Conservation (phyloP, 1,284 basidiomycete species). For the Neonothopanus nambi region DNA sequence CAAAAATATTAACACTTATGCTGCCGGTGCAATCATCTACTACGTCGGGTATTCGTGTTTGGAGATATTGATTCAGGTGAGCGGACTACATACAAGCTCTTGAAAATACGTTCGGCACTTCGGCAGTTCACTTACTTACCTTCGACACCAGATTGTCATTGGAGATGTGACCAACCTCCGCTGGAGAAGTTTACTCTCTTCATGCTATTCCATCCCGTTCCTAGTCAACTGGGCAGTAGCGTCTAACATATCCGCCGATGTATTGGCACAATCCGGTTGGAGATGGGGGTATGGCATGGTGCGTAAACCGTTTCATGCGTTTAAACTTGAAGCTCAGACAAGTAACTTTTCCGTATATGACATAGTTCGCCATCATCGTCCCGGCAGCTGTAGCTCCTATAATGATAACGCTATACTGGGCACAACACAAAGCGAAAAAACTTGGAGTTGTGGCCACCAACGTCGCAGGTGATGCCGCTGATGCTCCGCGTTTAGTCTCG, state of each 20-base stretch:
- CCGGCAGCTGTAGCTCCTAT: conserved; percentile 10
- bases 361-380: conserved; percentile 9
- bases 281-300: conserved; percentile 12
- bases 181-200: conserved; percentile 13
- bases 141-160: conserved; percentile 5
- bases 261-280: conserved; percentile 9
- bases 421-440: conserved; percentile 6
- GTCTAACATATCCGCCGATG: conserved; percentile 10
- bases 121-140: neutral
- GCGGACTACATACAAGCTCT: no score
- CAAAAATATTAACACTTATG: conserved; percentile 6
- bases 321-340: no score
- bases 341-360: no score
- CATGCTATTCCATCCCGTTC: conserved; percentile 7
- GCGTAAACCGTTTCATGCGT: no score
- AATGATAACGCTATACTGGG: conserved; percentile 10
- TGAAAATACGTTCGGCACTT: no score
- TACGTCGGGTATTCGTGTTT: conserved; percentile 10
- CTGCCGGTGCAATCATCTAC: conserved; percentile 10
- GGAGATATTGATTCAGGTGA: conserved; percentile 8
- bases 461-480: neutral
- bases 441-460: conserved; percentile 9
- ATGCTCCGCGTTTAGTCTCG: conserved; percentile 2
- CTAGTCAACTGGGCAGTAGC: conserved; percentile 11
- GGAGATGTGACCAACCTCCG: conserved; percentile 10